Evolutionary conservation across 2,329 filamentous ascomycete species (phyloP).

Genomic region (Exophiala calicioides): DNA sequence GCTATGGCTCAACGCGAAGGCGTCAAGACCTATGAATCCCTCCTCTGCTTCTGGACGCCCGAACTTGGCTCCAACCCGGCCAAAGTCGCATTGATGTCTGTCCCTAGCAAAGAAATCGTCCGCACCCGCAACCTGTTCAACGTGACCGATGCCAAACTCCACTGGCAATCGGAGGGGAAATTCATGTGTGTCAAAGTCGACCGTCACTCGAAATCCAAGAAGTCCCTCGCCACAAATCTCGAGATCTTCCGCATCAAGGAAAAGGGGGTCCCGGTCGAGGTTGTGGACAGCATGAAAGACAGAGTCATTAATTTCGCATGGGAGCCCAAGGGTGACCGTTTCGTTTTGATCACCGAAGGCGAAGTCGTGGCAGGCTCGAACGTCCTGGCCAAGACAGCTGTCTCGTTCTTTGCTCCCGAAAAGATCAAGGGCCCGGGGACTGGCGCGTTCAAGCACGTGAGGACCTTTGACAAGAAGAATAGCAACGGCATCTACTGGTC

Average conservation of each 20-base stretch:
- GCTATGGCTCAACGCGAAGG: slow-evolving; percentile 78
- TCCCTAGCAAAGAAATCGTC: slow-evolving; percentile 91
- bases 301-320: slow-evolving; percentile 99
- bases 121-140: slow-evolving; percentile 97
- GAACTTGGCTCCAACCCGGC: slow-evolving; percentile 97
- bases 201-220: slow-evolving; percentile 98
- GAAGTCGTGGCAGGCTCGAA: slow-evolving; percentile 77
- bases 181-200: slow-evolving; percentile 99
- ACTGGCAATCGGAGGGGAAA: slow-evolving; percentile 94
- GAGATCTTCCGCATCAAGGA: slow-evolving; percentile 98
- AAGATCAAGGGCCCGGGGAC: slow-evolving; percentile 75
- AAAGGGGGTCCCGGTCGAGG: slow-evolving; percentile 97
- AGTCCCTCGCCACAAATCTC: slow-evolving; percentile 92
- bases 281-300: slow-evolving; percentile 96
- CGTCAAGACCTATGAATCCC: slow-evolving; percentile 88
- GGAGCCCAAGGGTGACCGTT: slow-evolving; percentile 97
- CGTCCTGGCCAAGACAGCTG: slow-evolving; percentile 88
- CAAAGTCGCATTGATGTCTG: slow-evolving; percentile 93
- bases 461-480: slow-evolving; percentile 97
- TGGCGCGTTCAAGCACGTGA: slow-evolving; percentile 95
- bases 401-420: slow-evolving; percentile 95
- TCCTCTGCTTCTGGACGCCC: slow-evolving; percentile 98
- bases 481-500: slow-evolving; percentile 99
- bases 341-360: slow-evolving; percentile 92
- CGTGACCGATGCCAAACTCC: slow-evolving; percentile 93